phyloP scores from a whole-genome alignment of 2,329 filamentous ascomycete genomes.

The Sporothrix euskadiensis region DNA sequence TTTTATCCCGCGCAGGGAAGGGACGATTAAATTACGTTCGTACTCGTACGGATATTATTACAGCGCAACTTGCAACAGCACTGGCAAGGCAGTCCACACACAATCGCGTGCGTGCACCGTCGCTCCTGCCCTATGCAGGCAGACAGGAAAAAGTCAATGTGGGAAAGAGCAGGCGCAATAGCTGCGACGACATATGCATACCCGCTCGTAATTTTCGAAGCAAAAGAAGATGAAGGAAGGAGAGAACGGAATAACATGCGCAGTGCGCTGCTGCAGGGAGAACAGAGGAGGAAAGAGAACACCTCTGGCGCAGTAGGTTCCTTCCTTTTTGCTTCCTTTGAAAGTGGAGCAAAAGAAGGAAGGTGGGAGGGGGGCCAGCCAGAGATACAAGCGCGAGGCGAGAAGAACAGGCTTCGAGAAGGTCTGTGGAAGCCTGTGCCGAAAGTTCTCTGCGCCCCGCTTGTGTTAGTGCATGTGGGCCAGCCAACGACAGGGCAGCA shows the following conservation, averaged over 20 bases:
- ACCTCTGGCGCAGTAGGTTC: background rate
- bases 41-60: background rate
- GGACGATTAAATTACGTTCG: constrained; percentile 1
- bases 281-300: constrained; percentile 9
- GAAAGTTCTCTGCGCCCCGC: constrained; percentile 31
- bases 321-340: constrained; percentile 14
- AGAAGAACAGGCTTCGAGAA: constrained; percentile 36
- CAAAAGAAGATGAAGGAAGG: background rate
- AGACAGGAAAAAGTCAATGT: background rate
- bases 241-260: constrained; percentile 8
- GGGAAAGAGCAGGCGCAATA: background rate
- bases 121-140: background rate
- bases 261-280: constrained; percentile 1
- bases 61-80: constrained; percentile 3
- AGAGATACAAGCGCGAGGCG: background rate
- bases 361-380: background rate
- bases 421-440: constrained; percentile 39
- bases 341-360: constrained; percentile 21
- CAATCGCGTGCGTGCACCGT: background rate
- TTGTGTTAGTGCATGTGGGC: constrained; percentile 21
- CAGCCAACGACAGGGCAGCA: constrained; percentile 23
- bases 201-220: background rate
- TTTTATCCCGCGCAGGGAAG: background rate
- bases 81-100: constrained; percentile 1
- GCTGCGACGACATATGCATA: background rate